Conservation (phyloP, 1,139 yeast species). For the Pichia sp. region DNA sequence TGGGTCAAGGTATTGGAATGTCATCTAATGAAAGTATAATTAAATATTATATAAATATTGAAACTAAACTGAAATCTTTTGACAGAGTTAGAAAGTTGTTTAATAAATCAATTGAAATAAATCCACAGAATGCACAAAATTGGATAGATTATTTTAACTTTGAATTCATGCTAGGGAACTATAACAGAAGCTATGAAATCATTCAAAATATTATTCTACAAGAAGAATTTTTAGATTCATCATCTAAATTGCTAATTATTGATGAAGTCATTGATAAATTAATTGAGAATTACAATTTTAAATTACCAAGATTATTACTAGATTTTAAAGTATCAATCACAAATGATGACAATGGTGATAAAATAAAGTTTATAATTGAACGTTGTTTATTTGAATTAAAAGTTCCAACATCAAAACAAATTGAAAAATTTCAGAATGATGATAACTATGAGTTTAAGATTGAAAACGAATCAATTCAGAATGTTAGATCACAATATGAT, state of each 20-base stretch:
- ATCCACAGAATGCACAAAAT: constrained; percentile 36
- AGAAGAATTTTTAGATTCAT: neutral
- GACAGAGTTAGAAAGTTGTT: constrained; percentile 71
- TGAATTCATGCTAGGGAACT: constrained; percentile 66
- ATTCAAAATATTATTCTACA: constrained; percentile 44
- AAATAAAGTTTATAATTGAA: constrained; percentile 37
- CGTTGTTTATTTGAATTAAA: constrained; percentile 67
- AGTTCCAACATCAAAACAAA: constrained; percentile 52
- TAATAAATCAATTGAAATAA: constrained; percentile 57
- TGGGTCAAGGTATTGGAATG: constrained; percentile 69
- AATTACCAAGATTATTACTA: constrained; percentile 49
- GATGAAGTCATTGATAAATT: constrained; percentile 50
- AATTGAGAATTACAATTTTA: constrained; percentile 52
- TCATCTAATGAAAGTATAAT: constrained; percentile 56
- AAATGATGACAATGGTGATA: constrained; percentile 27
- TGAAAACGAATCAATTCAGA: constrained; percentile 43
- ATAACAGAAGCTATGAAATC: constrained; percentile 57
- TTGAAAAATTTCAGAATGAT: constrained; percentile 32
- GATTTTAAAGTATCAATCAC: constrained; percentile 38
- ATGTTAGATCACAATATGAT: constrained; percentile 51
- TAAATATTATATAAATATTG: constrained; percentile 56
- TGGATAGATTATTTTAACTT: constrained; percentile 62
- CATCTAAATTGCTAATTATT: constrained; percentile 24
- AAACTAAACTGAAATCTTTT: constrained; percentile 56
- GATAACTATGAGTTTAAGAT: constrained; percentile 36